phyloP scores from a whole-genome alignment of 2,329 filamentous ascomycete genomes.

The Dactylellina haptotyla region DNA sequence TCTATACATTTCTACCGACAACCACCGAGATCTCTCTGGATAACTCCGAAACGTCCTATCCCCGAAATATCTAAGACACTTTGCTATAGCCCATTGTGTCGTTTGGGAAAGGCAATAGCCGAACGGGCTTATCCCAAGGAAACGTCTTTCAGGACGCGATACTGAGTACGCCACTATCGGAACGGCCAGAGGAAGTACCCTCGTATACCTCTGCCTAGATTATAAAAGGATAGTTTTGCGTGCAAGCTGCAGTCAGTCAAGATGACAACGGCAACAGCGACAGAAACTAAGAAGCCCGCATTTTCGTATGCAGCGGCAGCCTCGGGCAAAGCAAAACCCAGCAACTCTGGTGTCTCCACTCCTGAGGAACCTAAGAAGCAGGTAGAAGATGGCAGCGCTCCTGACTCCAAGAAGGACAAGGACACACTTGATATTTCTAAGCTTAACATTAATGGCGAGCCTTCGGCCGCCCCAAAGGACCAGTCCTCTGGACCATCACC shows the following conservation, averaged over 20 bases:
- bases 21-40: slow-evolving; percentile 6
- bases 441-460: slow-evolving; percentile 33
- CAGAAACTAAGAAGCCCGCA: slow-evolving; percentile 56
- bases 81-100: slow-evolving; percentile 20
- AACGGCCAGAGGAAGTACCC: slow-evolving; percentile 48
- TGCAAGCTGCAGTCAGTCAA: slow-evolving; percentile 45
- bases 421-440: slow-evolving; percentile 57
- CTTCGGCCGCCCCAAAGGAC: slow-evolving; percentile 30
- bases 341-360: slow-evolving; percentile 31
- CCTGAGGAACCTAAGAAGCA: slow-evolving; percentile 45
- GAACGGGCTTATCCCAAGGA: slow-evolving; percentile 37
- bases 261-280: slow-evolving; percentile 55
- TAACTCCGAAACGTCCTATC: slow-evolving; percentile 6
- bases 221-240: slow-evolving; percentile 42
- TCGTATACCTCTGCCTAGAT: slow-evolving; percentile 50
- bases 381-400: slow-evolving; percentile 57
- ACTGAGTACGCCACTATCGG: slow-evolving; percentile 52
- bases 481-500: slow-evolving; percentile 12
- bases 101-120: slow-evolving; percentile 29
- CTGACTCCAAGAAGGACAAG: slow-evolving; percentile 62
- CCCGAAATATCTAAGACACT: slow-evolving; percentile 9
- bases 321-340: slow-evolving; percentile 56
- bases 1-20: background rate
- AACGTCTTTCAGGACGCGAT: slow-evolving; percentile 47
- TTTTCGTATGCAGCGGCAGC: slow-evolving; percentile 58